Percentiles rank a stretch among this genome's conserved stretches.
Conservation (phyloP, 768 basidiomycete genomes). For the Auriculariales sp. region DNA sequence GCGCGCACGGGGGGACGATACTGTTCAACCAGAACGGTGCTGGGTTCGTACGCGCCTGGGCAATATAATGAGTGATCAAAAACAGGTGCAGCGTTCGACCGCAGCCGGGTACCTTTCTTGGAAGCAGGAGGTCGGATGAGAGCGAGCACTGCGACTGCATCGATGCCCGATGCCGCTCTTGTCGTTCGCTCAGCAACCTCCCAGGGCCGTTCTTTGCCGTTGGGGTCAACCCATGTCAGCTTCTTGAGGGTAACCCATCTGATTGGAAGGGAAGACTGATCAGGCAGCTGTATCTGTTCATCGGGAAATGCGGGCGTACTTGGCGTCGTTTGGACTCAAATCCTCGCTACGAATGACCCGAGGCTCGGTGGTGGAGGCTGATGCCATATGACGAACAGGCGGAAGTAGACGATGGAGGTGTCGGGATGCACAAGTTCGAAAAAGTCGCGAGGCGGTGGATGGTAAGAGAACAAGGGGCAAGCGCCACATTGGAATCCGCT, state of each 20-base stretch:
- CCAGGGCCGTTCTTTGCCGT: constrained; percentile 76
- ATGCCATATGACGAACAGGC: no score
- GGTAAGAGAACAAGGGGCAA: no score
- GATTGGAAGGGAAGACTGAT: background rate
- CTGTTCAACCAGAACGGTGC: constrained; percentile 81
- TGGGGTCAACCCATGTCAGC: constrained; percentile 65
- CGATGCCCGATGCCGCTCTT: constrained; percentile 59
- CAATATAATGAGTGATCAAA: no score
- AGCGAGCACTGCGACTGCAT: constrained; percentile 79
- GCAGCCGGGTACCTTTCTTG: no score
- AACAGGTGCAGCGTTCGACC: no score
- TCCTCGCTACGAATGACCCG: constrained; percentile 38
- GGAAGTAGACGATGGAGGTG: no score
- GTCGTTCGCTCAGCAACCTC: constrained; percentile 80
- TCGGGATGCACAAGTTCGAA: no score
- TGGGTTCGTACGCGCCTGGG: constrained; percentile 55
- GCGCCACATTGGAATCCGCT: no score
- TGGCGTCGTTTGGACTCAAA: constrained; percentile 41
- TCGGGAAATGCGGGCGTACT: constrained; percentile 22
- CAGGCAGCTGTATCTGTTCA: background rate
- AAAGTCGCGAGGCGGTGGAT: no score
- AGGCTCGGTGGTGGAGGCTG: no score
- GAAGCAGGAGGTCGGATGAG: constrained; percentile 56
- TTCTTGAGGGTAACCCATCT: constrained; percentile 83
- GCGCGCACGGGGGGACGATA: constrained; percentile 79